A percentile compares a stretch with the other conserved stretches of the same genome.
These are phyloP conservation scores for Globisporangium camurandrum DNA, from an alignment of 352 stramenopile species.

Conservation along the genomic window DNA sequence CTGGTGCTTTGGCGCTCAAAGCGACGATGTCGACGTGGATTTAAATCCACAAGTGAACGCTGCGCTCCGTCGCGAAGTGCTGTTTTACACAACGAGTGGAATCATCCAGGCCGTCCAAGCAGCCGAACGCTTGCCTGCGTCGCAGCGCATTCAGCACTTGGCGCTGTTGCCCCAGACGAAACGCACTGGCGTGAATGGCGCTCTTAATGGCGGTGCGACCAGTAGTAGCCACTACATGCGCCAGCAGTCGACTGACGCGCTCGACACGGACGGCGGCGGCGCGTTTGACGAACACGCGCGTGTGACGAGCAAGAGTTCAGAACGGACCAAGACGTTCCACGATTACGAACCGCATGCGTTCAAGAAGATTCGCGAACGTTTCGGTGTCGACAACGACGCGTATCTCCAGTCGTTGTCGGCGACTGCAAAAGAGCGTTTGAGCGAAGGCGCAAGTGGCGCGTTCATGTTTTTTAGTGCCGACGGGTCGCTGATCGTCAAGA, in stretches of 20 bases:
- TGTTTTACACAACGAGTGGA: conserved; percentile 88
- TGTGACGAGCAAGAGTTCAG: conserved; percentile 56
- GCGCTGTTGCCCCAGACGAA: conserved; percentile 77
- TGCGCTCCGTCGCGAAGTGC: conserved; percentile 77
- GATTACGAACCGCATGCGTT: conserved; percentile 87
- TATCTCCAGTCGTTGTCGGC: conserved; percentile 79
- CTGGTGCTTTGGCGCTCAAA: conserved; percentile 41
- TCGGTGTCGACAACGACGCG: conserved; percentile 77
- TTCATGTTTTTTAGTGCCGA: conserved; percentile 92
- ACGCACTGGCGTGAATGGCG: conserved; percentile 16
- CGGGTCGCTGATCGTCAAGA: conserved; percentile 88
- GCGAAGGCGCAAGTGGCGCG: conserved; percentile 80
- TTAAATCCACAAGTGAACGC: conserved; percentile 86
- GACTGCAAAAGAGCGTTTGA: conserved; percentile 84
- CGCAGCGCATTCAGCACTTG: conserved; percentile 78
- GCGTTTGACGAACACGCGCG: conserved; percentile 71
- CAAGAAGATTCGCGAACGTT: conserved; percentile 82
- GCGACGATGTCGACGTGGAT: conserved; percentile 69
- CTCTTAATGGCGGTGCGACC: conserved; percentile 14
- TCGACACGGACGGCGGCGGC: conserved; percentile 15
- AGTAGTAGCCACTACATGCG: conserved; percentile 34
- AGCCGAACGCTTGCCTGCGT: conserved; percentile 59
- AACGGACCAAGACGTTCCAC: conserved; percentile 82
- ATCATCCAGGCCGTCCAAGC: conserved; percentile 85
- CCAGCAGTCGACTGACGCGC: conserved; percentile 37